These are phyloP conservation scores for Geosiphon pyriformis DNA, from an alignment of 192 early-diverging fungal genomes.

Conservation along the genomic window DNA sequence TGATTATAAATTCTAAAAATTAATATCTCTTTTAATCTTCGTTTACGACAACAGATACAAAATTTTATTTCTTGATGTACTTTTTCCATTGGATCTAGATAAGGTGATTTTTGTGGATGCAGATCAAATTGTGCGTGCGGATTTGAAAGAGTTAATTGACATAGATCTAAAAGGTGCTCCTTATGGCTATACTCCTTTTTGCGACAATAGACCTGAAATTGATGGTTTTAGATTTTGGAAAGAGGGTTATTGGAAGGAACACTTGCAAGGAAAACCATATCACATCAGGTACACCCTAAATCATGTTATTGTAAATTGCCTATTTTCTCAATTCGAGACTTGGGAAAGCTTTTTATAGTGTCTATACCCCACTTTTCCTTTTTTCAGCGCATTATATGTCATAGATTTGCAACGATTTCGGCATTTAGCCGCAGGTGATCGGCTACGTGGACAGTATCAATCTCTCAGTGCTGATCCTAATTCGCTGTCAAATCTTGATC, in stretches of 20 bases:
- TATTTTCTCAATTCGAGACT: too few relatives aligned
- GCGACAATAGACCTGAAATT: conserved; percentile 86
- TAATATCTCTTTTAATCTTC: too few relatives aligned
- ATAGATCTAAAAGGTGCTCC: conserved; percentile 92
- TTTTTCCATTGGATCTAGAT: conserved; percentile 90
- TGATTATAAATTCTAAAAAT: too few relatives aligned
- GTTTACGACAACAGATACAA: conserved; percentile 63
- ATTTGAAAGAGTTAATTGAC: conserved; percentile 87
- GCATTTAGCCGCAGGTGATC: conserved; percentile 89
- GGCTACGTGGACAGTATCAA: conserved; percentile 90
- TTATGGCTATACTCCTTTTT: conserved; percentile 96
- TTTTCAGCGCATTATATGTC: conserved; percentile 79
- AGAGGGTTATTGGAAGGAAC: conserved; percentile 89
- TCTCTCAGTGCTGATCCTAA: conserved; percentile 79
- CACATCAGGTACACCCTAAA: conserved; percentile 72
- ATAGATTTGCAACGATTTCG: conserved; percentile 93
- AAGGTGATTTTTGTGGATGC: conserved; percentile 99
- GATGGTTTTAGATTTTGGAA: conserved; percentile 99
- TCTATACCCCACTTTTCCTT: not conserved
- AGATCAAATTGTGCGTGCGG: conserved; percentile 96
- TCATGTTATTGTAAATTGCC: not conserved
- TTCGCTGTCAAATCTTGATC: conserved; percentile 92
- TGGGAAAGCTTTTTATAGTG: not conserved
- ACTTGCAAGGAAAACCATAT: conserved; percentile 83
- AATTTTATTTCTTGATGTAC: conserved; percentile 95